phyloP scores from a whole-genome alignment of 1,284 basidiomycete species.

The Phlebopus sp. region DNA sequence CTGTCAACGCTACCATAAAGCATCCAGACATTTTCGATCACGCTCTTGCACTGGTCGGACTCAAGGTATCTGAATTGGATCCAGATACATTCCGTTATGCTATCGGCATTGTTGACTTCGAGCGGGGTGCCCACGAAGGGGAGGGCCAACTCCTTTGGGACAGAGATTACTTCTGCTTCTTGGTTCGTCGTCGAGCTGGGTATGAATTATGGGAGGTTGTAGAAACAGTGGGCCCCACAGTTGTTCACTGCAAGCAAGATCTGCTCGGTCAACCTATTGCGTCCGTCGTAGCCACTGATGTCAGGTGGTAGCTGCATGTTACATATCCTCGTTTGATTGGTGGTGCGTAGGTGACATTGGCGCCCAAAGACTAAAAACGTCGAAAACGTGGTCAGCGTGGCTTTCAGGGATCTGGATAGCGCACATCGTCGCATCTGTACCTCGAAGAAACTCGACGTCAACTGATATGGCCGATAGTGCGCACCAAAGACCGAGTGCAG shows the following conservation, averaged over 20 bases:
- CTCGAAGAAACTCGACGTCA: no score
- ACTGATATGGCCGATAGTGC: no score
- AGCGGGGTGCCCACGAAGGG: neutral
- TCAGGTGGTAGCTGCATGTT: neutral
- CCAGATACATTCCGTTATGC: neutral
- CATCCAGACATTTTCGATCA: neutral
- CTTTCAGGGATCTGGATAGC: no score
- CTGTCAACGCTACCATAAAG: neutral
- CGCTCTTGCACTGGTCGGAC: neutral
- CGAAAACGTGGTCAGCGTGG: no score
- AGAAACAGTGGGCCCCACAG: neutral
- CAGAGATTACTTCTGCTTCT: neutral
- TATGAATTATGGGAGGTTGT: neutral
- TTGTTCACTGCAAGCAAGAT: neutral
- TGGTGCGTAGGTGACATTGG: no score
- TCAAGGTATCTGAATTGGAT: neutral
- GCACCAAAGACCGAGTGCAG: no score
- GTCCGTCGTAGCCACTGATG: neutral
- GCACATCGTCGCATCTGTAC: no score
- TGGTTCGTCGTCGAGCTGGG: neutral
- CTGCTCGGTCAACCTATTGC: neutral
- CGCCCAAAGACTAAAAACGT: no score
- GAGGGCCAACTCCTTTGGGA: neutral
- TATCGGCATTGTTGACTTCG: neutral
- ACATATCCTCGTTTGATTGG: no score